Base-by-base conservation (phyloP, 805 yeast genomes). In the Debaryomyces hansenii region DNA sequence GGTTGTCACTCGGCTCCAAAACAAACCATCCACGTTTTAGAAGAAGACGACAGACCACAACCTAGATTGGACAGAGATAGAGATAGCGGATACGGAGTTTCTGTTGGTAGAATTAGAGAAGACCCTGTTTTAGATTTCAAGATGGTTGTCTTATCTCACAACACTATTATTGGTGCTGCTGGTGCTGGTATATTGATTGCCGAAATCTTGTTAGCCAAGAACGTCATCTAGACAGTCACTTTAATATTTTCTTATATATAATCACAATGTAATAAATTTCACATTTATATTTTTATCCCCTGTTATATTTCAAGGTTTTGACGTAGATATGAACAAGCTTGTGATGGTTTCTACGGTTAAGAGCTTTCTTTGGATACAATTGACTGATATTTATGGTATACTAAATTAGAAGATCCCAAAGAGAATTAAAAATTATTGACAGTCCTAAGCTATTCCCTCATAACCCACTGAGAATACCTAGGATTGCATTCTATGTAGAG, bases 151-250 rank as follows among this genome's bases (percentile, higher is more conserved):
- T 75, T 94, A 55, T 91, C 97, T 21, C 99, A 94, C 70, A 94
- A 94, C 78, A 94, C 99, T 45, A 80, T 94, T 59, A 89, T 94
- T 56, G 99, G 99, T 63, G 99, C 99, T 62, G 99, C 99, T 20
- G 99, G 99, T 66, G 87, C 97, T 7, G 99, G 99, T 68, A 78
- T 94, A 50, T 82, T 94, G 68, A 94, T 94, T 65, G 99, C 96
- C 44, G 99, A 94, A 75, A 77, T 90, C 45, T 77, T 94, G 58
- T 69, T 80, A 49, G 91, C 91, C 49, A 90, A 86, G 73, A 78
- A 81, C 50, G 69, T 89, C 55, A 78, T 92, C 52, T 90, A 78
- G 46, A 16, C 29, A 31, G 34, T 31, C 16, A 4, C 12, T 28
- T 29, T 41, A 47, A 37, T 39, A 37, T 21, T n/a, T 40, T 24